phyloP scores from a whole-genome alignment of 495 filamentous ascomycete species.

The Penicillium canescens region DNA sequence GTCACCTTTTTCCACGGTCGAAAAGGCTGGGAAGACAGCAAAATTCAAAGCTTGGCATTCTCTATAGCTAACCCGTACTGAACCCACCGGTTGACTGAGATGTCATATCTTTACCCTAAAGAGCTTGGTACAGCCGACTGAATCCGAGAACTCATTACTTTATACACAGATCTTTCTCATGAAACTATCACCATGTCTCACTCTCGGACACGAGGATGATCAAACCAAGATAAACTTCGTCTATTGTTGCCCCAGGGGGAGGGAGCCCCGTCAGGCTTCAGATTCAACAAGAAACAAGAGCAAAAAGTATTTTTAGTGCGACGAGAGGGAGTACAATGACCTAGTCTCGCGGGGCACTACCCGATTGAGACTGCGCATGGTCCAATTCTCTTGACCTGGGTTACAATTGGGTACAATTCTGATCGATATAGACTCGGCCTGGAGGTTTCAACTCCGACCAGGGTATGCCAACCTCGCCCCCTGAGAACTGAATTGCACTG shows the following conservation, averaged over 20 bases:
- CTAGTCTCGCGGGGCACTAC: background rate
- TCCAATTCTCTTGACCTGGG: background rate
- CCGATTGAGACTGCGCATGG: background rate
- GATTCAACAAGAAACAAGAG: background rate
- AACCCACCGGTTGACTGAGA: background rate
- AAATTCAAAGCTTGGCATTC: background rate
- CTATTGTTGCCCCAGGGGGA: background rate
- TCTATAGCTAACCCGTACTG: background rate
- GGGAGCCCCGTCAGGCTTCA: background rate
- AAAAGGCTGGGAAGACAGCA: background rate
- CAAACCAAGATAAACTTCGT: background rate
- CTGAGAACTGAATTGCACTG: background rate
- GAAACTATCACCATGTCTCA: constrained; percentile 16
- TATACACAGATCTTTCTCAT: background rate
- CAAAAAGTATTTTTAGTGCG: background rate
- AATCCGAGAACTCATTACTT: background rate
- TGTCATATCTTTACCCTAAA: background rate
- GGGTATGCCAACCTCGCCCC: background rate
- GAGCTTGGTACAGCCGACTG: background rate
- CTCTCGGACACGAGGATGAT: constrained; percentile 5
- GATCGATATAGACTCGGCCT: constrained; percentile 14
- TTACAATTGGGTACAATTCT: background rate
- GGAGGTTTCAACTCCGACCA: constrained; percentile 17
- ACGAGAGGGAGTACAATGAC: background rate
- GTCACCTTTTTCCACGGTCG: background rate